phyloP scores from a whole-genome alignment of 2,329 filamentous ascomycete species.

The Claviceps cyperi region DNA sequence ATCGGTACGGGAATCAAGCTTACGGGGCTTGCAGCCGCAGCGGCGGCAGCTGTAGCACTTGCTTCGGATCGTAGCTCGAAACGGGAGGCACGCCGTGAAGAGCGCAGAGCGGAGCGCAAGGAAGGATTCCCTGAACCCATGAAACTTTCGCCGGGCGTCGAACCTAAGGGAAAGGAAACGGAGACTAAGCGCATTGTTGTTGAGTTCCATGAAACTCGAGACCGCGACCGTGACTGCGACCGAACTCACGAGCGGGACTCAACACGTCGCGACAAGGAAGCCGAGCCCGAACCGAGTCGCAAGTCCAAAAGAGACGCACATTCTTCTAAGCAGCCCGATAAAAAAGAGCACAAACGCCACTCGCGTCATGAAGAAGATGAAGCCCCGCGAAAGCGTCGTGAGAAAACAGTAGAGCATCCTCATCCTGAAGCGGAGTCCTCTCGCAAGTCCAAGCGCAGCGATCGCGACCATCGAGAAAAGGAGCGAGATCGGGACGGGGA shows the following conservation, averaged over 20 bases:
- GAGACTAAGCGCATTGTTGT: conserved; percentile 7
- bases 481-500: conserved; percentile 15
- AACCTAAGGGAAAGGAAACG: background rate
- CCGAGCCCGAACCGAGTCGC: conserved; percentile 7
- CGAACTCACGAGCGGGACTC: conserved; percentile 11
- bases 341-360: conserved; percentile 16
- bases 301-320: conserved; percentile 18
- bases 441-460: conserved; percentile 11
- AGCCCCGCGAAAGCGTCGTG: conserved; percentile 15
- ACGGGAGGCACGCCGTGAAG: conserved; percentile 9
- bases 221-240: conserved; percentile 10
- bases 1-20: conserved; percentile 29
- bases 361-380: conserved; percentile 20
- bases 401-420: conserved; percentile 11
- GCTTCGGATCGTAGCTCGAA: conserved; percentile 13
- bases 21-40: conserved; percentile 33
- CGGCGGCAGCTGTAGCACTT: conserved; percentile 27
- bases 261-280: conserved; percentile 12
- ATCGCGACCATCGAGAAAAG: conserved; percentile 13
- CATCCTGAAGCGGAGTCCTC: conserved; percentile 11
- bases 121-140: conserved; percentile 8
- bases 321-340: conserved; percentile 15
- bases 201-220: conserved; percentile 3
- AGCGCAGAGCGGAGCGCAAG: conserved; percentile 10
- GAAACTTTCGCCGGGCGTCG: background rate